Base-by-base conservation (phyloP, 2,329 filamentous ascomycete species). In the Colletotrichum sp. region DNA sequence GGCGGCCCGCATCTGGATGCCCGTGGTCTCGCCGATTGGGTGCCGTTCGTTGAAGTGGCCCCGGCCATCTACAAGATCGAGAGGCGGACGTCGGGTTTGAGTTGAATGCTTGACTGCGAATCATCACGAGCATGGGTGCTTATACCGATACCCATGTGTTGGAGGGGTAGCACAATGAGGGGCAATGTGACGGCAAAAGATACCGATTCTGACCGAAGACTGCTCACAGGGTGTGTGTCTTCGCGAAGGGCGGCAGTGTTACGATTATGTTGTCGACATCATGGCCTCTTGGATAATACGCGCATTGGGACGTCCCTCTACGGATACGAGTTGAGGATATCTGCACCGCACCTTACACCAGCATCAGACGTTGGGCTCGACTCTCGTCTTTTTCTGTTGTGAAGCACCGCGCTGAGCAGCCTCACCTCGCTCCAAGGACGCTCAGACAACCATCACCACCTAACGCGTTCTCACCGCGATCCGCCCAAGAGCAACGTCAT, bases 1-100 rank as follows among this genome's bases (percentile, higher is more conserved):
- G 26, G 48, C 26, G 30, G 52, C n/a, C 36, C 21, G 39, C 16
- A 16, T 32, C 18, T 9, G 21, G 26, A 65, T 30, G 71, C 78
- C 66, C 78, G 78, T 79, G 78, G 71, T 7, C 70, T 34, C 14
- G 32, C 68, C 77, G 78, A 63, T 79, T 79, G 78, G 78, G 36
- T 65, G 59, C 55, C 65, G 64, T 68, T 64, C n/a, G 39, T 64
- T 30, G 60, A 52, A 21, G 21, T 6, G 13, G n/a, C 13, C 28
- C 16, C 24, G n/a, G 55, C 66, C 14, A 28, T 21, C 48, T 8
- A 30, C 24, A 16, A 14, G n/a, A 34, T 7, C 30, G 26, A 36
- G 9, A 24, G 43, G 43, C 43, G 43, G 43, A 48, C 18, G 6
- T 52, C 6, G n/a, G 43, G 43, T 21, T 52, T 52, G 43, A 52